phyloP scores from a whole-genome alignment of 176 grass and related monocot genomes.

The Oropetium thomaeum region DNA sequence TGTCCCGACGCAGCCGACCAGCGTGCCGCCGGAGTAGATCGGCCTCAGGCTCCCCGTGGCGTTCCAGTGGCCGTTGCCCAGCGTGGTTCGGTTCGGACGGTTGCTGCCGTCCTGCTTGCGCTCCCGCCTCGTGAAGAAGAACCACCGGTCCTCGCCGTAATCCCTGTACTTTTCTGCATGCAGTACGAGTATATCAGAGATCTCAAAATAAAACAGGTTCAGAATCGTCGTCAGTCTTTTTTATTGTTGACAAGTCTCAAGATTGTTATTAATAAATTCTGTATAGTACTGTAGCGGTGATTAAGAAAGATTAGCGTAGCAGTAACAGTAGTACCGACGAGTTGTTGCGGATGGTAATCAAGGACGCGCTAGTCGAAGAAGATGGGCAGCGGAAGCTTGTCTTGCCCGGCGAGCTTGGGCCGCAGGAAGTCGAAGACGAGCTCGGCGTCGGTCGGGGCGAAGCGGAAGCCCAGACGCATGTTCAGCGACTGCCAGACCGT shows the following conservation, averaged over 20 bases:
- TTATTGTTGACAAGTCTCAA: neutral
- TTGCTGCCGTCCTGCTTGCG: neutral
- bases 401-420: neutral
- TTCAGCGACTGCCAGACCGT: neutral
- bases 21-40: neutral
- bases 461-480: slow-evolving; percentile 19
- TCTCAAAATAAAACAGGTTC: too few relatives aligned
- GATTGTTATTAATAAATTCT: too few relatives aligned
- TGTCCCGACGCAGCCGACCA: slow-evolving; percentile 12
- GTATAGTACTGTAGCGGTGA: neutral
- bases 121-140: slow-evolving; percentile 18
- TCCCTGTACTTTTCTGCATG: slow-evolving; percentile 7
- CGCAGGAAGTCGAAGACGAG: slow-evolving; percentile 30
- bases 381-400: neutral
- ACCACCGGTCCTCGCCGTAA: slow-evolving; percentile 19
- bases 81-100: slow-evolving; percentile 29
- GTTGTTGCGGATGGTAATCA: neutral
- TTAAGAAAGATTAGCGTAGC: neutral
- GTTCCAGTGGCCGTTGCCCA: slow-evolving; percentile 14
- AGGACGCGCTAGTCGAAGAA: neutral
- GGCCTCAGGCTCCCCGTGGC: slow-evolving; percentile 3
- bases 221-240: neutral
- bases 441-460: neutral
- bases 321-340: slow-evolving; percentile 24
- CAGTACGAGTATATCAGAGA: neutral